Evolutionary conservation across 768 basidiomycete species (phyloP), one percentile per base, ranked within the genome.

Genomic region (Leccinum rimulosum): DNA sequence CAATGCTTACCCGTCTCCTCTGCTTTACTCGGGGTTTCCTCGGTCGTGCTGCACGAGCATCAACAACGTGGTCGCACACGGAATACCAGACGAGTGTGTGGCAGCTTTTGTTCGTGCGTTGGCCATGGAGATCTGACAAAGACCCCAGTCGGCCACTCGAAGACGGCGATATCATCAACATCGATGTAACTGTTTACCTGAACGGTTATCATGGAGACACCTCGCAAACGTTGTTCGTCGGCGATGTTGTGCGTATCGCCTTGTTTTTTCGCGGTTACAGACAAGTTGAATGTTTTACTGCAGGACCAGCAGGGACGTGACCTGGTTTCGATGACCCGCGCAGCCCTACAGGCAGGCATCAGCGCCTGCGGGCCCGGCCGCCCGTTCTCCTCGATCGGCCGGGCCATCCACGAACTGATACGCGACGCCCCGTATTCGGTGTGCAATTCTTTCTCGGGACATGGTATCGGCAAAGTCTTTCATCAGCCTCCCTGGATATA

Each of bases 121-220:
- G 10, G 12, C 7, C 28, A 9, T 31, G 25, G n/a, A 17, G 45
- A 36, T 25, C 62, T 57, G 52, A 59, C n/a, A n/a, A 22, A n/a
- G 57, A 58, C 49, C 36, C 7, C 27, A 95, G 93, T 58, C 91
- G 93, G 36, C 85, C 84, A 0, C 80, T 97, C 3, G 82, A 89
- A 69, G 79, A 91, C 50, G 89, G 88, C 1, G 95, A 97, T 61
- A 89, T 97, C 50, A 77, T 97, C 65, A 95, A 95, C 70, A 79
- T 96, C 48, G 95, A 97, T 71, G 74, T 97, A 9, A 95, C 95
- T 1, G 80, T 95, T 8, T 95, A 83, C 70, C 74, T 88, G n/a
- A 75, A 91, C 57, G 89, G 90, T 2, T 93, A 84, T 72, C 94
- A 96, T 64, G 95, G 95, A 1, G 95, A 96, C 65, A 95, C 93